Evolutionary conservation across 2,329 filamentous ascomycete genomes (phyloP).

Genomic region (Xylaria sp.): DNA sequence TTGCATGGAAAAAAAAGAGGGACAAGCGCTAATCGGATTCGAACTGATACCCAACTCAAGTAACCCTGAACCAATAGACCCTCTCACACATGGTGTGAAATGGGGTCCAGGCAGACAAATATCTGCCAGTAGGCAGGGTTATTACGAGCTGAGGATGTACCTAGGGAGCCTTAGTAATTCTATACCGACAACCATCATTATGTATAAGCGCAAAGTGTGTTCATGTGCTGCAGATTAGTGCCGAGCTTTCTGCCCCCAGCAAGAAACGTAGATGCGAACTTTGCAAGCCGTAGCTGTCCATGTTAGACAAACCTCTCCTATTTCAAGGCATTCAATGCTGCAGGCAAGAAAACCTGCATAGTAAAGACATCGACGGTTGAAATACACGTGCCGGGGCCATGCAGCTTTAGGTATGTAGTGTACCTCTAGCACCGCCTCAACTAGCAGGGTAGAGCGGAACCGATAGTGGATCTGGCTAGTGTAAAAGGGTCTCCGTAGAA

Average conservation of each 20-base stretch:
- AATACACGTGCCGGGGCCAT: not conserved
- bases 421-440: not conserved
- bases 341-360: not conserved
- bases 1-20: not conserved
- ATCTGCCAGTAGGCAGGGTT: too few species aligned
- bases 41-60: too few species aligned
- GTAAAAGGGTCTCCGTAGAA: not conserved
- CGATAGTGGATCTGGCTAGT: not conserved
- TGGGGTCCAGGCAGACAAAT: too few species aligned
- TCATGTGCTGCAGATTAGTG: not conserved
- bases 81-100: not conserved
- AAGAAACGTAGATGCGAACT: too few species aligned
- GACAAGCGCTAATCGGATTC: too few species aligned
- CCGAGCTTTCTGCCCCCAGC: not conserved
- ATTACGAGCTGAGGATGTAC: too few species aligned
- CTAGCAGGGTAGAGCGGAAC: not conserved
- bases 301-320: not conserved
- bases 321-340: not conserved
- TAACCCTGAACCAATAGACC: too few species aligned
- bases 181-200: conserved; percentile 4
- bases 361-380: not conserved
- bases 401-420: too few species aligned
- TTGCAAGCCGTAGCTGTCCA: not conserved
- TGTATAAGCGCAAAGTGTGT: not conserved
- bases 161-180: too few species aligned